Evolutionary conservation across 164 flowering plant genomes (phyloP), one percentile per base, ranked within the genome.

Genomic region (Tetracentron sinense): DNA sequence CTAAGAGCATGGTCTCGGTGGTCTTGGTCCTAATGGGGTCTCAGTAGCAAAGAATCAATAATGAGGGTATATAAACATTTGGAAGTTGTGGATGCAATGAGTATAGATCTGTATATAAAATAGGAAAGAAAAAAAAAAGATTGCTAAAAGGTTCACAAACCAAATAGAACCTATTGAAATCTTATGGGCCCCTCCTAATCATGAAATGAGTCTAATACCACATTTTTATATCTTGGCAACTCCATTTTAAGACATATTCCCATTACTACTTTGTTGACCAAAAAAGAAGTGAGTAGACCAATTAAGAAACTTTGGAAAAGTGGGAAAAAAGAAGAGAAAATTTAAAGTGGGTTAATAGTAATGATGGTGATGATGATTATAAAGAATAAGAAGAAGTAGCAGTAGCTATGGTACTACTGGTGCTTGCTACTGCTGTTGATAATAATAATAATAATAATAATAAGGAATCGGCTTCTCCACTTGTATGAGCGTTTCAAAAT

Each of bases 181-280:
- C 64, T 49, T n/a, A 46, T n/a, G 69, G 72, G 72, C 0, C 66
- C 56, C 72, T 48, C n/a, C 69, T 65, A 69, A 75, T 75, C 78
- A 80, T 80, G 65, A 70, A 68, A 48, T 60, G 68, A 67, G 52
- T 72, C 81, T 63, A 77, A 69, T 68, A 25, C 60, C 35, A 23
- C n/a, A 30, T 60, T 53, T 68, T 52, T 49, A 14, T 44, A 8
- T 35, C 56, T 35, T 4, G 26, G 42, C 11, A 55, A 38, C 26
- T 50, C 30, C 22, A 56, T 28, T 68, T n/a, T n/a, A n/a, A n/a
- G n/a, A n/a, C n/a, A n/a, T n/a, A n/a, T n/a, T n/a, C 58, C 42
- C 54, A 58, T 63, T 21, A 22, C 22, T 27, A 49, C 25, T 46
- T 65, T 23, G 54, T 66, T 72, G 69, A 71, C 74, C 66, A 44